Base-by-base conservation (phyloP, 2,329 filamentous ascomycete species). In the Blastomyces parvus region DNA sequence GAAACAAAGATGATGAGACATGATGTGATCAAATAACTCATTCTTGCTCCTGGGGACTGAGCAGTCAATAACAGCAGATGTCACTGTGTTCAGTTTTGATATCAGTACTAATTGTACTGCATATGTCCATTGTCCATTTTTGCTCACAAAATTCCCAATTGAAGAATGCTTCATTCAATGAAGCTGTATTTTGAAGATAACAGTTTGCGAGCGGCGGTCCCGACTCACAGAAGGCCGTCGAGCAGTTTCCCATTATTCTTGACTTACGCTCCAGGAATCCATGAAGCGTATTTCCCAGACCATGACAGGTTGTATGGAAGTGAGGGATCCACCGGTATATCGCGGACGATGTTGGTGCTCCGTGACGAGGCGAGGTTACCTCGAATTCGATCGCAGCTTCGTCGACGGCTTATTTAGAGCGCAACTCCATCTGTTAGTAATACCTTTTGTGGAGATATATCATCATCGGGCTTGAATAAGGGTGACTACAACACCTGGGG, bases 41-140 rank as follows among this genome's bases (percentile, higher is more conserved):
- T 87, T 86, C 67, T 88, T 85, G 84, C 69, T 82, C 0, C 70
- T 86, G 14, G 84, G 83, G 0, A 80, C 82, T 0, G 67, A 77
- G 0, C 67, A 71, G 2, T 84, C 84, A 3, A 84, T 82, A 0
- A 84, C 88, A 67, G 82, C 77, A 0, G 85, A 88, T 70, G 76
- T 81, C 1, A 76, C 76, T 0, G 56, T 88, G 5, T 88, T 83
- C 72, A 85, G 82, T 0, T 86, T 87, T 67, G 73, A 5, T 86
- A 17, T 81, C 80, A n/a, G 75, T 74, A 0, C 70, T 87, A 65
- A 69, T 84, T 2, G 79, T 66, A 74, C 74, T 19, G 82, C 83
- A 82, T 86, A 72, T 75, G 83, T 81, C 59, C 62, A 25, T 17
- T n/a, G 14, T 5, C 30, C 30, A 33, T 33, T 33, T 33, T 56